These are phyloP conservation scores for Crithidia sp. DNA, from an alignment of 208 protist genomes.

Conservation along the genomic window DNA sequence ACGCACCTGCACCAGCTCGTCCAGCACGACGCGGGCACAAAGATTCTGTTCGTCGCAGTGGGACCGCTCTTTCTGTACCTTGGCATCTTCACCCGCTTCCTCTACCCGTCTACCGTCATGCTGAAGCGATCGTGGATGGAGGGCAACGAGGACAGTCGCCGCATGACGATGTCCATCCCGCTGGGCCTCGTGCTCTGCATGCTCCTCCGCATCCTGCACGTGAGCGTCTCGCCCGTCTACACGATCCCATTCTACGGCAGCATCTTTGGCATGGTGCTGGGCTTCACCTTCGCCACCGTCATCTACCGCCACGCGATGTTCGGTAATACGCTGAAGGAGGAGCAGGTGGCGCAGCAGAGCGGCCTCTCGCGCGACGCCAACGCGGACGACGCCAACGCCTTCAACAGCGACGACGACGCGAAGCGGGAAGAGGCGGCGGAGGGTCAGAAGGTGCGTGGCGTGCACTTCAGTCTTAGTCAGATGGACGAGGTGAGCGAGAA, in stretches of 20 bases:
- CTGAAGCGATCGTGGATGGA: slow-evolving; percentile 26
- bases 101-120: slow-evolving; percentile 52
- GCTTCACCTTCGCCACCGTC: slow-evolving; percentile 55
- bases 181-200: slow-evolving; percentile 71
- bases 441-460: not conserved
- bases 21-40: slow-evolving; percentile 32
- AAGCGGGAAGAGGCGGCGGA: slow-evolving; percentile 10
- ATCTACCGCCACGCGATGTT: slow-evolving; percentile 79
- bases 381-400: not conserved
- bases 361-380: not conserved
- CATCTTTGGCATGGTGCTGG: slow-evolving; percentile 67
- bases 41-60: slow-evolving; percentile 48
- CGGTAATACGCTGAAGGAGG: slow-evolving; percentile 39
- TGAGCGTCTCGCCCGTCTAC: slow-evolving; percentile 63
- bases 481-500: slow-evolving; percentile 40
- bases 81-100: slow-evolving; percentile 49
- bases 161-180: slow-evolving; percentile 61
- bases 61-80: slow-evolving; percentile 65
- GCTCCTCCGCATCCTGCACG: slow-evolving; percentile 71
- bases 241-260: slow-evolving; percentile 58
- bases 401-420: not conserved
- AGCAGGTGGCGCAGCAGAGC: slow-evolving; percentile 1
- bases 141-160: slow-evolving; percentile 58
- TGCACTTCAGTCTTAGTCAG: slow-evolving; percentile 36
- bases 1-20: slow-evolving; percentile 73